Evolutionary conservation across 2,329 filamentous ascomycete genomes (phyloP).

Genomic region (Arthrobotrys entomopaga): DNA sequence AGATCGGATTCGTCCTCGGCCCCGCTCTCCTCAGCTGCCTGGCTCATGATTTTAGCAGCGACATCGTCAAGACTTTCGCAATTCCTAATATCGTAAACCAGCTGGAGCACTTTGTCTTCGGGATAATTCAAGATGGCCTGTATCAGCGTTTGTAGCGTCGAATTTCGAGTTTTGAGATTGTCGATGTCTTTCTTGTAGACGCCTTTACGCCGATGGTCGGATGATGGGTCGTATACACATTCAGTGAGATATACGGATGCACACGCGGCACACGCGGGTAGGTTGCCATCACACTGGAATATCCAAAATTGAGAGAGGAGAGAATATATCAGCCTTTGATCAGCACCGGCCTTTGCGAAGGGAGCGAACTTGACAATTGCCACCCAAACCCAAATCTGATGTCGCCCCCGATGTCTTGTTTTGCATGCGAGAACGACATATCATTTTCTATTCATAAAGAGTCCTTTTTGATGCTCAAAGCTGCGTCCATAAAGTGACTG

Average conservation of each 20-base stretch:
- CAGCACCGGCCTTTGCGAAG: no score
- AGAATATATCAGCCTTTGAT: no score
- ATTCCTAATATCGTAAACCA: constrained; percentile 87
- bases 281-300: constrained; percentile 80
- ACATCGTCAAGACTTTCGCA: constrained; percentile 79
- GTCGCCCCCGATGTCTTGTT: not conserved
- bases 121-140: constrained; percentile 86
- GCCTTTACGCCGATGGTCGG: constrained; percentile 93
- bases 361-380: constrained; percentile 4
- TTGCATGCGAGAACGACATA: constrained; percentile 9
- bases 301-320: constrained; percentile 12
- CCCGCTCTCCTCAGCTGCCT: constrained; percentile 65
- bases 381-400: constrained; percentile 3
- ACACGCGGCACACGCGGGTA: constrained; percentile 94
- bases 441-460: not conserved
- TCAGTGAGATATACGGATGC: constrained; percentile 89
- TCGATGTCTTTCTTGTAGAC: constrained; percentile 96
- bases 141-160: constrained; percentile 89
- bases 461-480: not conserved
- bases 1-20: constrained; percentile 60
- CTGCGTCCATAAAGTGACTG: constrained; percentile 11
- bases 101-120: constrained; percentile 82
- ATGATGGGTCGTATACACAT: constrained; percentile 95
- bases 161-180: constrained; percentile 83
- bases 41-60: constrained; percentile 69